phyloP scores from a whole-genome alignment of 441 rosid species.

The Gossypium gossypioides region DNA sequence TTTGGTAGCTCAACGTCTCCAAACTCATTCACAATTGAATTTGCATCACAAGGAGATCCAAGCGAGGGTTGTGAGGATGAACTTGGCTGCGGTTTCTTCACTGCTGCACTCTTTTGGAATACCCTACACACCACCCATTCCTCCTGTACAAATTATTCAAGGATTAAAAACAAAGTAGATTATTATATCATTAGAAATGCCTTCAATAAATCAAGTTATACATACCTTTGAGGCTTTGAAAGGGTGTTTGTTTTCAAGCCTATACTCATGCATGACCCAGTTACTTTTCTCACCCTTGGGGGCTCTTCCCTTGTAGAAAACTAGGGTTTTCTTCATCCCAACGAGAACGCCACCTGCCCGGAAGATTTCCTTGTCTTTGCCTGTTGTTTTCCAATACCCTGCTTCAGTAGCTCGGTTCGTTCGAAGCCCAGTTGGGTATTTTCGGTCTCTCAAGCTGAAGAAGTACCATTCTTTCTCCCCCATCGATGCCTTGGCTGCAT shows the following conservation, averaged over 20 bases:
- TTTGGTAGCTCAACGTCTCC: constrained; percentile 58
- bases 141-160: constrained; percentile 26
- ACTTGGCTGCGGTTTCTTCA: constrained; percentile 41
- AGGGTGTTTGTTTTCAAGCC: constrained; percentile 42
- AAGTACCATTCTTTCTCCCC: constrained; percentile 77
- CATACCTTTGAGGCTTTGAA: constrained; percentile 41
- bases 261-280: constrained; percentile 73
- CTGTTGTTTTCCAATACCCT: constrained; percentile 74
- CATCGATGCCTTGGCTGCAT: constrained; percentile 57
- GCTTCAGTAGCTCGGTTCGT: constrained; percentile 70
- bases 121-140: constrained; percentile 71
- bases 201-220: neutral
- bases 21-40: constrained; percentile 52
- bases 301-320: constrained; percentile 66
- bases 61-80: constrained; percentile 50
- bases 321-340: constrained; percentile 78
- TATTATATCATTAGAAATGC: neutral
- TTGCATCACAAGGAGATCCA: constrained; percentile 63
- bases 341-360: constrained; percentile 32
- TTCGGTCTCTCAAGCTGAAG: constrained; percentile 54
- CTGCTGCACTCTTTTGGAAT: constrained; percentile 41
- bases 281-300: constrained; percentile 71
- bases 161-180: neutral
- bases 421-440: constrained; percentile 68
- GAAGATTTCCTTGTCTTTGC: constrained; percentile 59